Percentiles rank a stretch among this genome's conserved stretches.
Evolutionary conservation across 352 stramenopile genomes (phyloP).

Genomic region (Globisporangium parvum): DNA sequence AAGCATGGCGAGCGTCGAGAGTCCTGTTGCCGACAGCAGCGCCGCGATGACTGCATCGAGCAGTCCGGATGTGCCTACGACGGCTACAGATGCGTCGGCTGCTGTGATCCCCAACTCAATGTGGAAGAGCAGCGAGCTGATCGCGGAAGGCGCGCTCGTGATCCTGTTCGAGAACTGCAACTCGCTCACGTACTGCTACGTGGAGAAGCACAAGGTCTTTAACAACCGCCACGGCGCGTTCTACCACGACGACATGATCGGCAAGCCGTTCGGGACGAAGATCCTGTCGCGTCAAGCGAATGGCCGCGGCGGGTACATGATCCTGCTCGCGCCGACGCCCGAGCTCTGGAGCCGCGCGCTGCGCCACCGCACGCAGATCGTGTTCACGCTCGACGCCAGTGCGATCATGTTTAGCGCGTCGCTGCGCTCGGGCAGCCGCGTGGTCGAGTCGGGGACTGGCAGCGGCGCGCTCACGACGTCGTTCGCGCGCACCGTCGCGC

Average conservation of each 20-base stretch:
- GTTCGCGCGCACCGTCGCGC: conserved; percentile 87
- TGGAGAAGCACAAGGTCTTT: conserved; percentile 89
- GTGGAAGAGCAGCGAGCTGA: conserved; percentile 50
- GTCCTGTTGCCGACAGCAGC: neutral
- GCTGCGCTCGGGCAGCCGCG: conserved; percentile 86
- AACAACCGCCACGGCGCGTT: conserved; percentile 96
- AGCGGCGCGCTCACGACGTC: conserved; percentile 92
- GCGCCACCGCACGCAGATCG: conserved; percentile 95
- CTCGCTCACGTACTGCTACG: conserved; percentile 93
- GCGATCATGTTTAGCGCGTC: conserved; percentile 90
- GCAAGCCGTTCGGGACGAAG: conserved; percentile 79
- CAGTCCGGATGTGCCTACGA: neutral
- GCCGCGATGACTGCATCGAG: no score
- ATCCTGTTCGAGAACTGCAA: conserved; percentile 97
- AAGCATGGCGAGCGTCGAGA: neutral
- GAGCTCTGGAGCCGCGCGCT: conserved; percentile 95
- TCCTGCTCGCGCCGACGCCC: conserved; percentile 92
- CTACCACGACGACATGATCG: conserved; percentile 95
- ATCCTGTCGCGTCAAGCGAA: conserved; percentile 65
- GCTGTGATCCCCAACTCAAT: conserved; percentile 52
- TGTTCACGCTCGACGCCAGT: conserved; percentile 93
- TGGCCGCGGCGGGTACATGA: conserved; percentile 85
- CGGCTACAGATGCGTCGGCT: neutral
- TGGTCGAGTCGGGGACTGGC: conserved; percentile 90
- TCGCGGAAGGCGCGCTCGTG: conserved; percentile 89